phyloP scores from a whole-genome alignment of 2,329 filamentous ascomycete species.

The Corinectria fuckeliana region DNA sequence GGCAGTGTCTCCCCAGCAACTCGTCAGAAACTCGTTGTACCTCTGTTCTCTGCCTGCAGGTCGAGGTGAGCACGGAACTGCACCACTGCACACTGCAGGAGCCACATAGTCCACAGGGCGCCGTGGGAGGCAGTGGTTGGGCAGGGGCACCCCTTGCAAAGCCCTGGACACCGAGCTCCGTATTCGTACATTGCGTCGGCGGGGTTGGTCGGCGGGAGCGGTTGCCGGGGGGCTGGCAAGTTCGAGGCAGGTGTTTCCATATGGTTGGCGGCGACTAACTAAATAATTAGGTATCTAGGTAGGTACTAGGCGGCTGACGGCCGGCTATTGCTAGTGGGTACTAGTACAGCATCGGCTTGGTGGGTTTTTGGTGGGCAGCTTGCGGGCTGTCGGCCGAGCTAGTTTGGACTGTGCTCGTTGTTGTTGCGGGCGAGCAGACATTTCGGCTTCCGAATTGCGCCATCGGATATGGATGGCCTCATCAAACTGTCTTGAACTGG shows the following conservation, averaged over 20 bases:
- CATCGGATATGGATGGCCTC: constrained; percentile 29
- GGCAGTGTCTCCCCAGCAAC: not conserved
- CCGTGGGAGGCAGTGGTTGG: constrained; percentile 15
- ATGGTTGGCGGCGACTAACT: not conserved
- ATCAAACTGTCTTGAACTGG: constrained; percentile 26
- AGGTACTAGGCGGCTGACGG: constrained; percentile 16
- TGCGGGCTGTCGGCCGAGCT: constrained; percentile 38
- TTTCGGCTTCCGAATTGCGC: constrained; percentile 40
- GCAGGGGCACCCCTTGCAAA: constrained; percentile 5
- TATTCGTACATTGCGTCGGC: constrained; percentile 32
- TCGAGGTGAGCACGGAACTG: constrained; percentile 1
- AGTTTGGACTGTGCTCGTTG: constrained; percentile 22
- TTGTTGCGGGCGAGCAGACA: constrained; percentile 16
- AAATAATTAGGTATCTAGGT: not conserved
- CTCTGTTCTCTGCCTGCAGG: not conserved
- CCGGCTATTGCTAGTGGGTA: constrained; percentile 33
- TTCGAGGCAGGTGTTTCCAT: not conserved
- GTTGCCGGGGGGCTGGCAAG: constrained; percentile 34
- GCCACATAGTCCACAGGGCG: constrained; percentile 1
- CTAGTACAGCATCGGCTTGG: constrained; percentile 2
- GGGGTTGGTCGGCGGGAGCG: constrained; percentile 27
- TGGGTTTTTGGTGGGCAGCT: constrained; percentile 24
- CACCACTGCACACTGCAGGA: constrained; percentile 4
- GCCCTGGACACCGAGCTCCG: constrained; percentile 12
- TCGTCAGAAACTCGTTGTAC: not conserved